These are phyloP conservation scores for Tetracladium maxilliforme DNA, from an alignment of 2,329 filamentous ascomycete genomes.

Conservation along the genomic window DNA sequence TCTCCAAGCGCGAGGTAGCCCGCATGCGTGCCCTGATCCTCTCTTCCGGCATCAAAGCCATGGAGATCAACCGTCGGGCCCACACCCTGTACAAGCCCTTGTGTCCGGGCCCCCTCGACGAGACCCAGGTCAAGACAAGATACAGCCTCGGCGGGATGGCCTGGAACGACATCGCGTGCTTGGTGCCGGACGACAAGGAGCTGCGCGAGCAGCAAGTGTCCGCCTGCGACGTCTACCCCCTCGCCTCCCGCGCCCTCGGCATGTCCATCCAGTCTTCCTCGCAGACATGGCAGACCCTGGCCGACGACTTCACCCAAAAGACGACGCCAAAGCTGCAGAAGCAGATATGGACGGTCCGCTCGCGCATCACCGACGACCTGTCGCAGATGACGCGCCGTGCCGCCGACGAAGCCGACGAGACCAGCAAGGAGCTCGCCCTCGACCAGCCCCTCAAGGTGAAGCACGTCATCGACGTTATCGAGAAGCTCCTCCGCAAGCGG, in stretches of 20 bases:
- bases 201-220: background rate
- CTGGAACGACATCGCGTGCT: slow-evolving; percentile 10
- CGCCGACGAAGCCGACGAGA: slow-evolving; percentile 67
- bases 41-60: slow-evolving; percentile 79
- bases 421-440: slow-evolving; percentile 61
- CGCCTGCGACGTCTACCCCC: slow-evolving; percentile 15
- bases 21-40: slow-evolving; percentile 65
- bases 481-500: slow-evolving; percentile 59
- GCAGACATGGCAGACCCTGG: slow-evolving; percentile 35
- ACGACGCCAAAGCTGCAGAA: slow-evolving; percentile 37
- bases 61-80: slow-evolving; percentile 58
- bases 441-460: slow-evolving; percentile 70
- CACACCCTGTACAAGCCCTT: too few relatives aligned
- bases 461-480: slow-evolving; percentile 62
- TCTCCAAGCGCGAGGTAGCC: slow-evolving; percentile 62
- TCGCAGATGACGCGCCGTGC: slow-evolving; percentile 48
- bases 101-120: too few relatives aligned
- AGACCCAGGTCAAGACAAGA: too few relatives aligned
- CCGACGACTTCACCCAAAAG: slow-evolving; percentile 40
- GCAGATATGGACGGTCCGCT: slow-evolving; percentile 6
- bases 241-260: slow-evolving; percentile 35
- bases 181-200: slow-evolving; percentile 4
- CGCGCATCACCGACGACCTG: slow-evolving; percentile 16
- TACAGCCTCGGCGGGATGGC: too few relatives aligned
- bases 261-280: slow-evolving; percentile 28